Conservation (phyloP, 1,284 basidiomycete genomes). For the Stygiomarasmius scandens region DNA sequence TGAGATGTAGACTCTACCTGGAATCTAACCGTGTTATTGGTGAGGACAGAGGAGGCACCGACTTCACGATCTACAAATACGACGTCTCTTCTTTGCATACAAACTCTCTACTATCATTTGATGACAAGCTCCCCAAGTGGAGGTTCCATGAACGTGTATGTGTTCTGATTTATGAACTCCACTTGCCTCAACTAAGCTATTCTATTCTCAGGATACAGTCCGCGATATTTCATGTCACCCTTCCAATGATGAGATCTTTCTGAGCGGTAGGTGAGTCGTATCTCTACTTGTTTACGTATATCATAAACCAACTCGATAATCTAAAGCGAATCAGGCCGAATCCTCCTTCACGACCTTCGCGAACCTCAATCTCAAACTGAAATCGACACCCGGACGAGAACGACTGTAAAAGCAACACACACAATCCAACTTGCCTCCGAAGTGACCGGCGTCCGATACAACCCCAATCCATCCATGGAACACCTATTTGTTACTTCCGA, state of each 20-base stretch:
- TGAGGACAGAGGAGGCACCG: conserved; percentile 72
- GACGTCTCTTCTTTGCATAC: conserved; percentile 39
- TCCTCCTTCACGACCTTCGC: conserved; percentile 61
- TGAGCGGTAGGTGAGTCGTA: conserved; percentile 60
- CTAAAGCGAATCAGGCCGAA: conserved; percentile 66
- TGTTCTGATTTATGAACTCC: conserved; percentile 13
- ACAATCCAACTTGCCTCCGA: conserved; percentile 54
- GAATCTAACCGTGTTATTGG: too few species aligned
- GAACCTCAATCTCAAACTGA: conserved; percentile 25
- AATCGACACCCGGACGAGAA: too few species aligned
- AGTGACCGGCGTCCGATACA: conserved; percentile 63
- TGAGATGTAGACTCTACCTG: neutral
- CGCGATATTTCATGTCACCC: conserved; percentile 66
- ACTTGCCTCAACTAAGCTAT: conserved; percentile 7
- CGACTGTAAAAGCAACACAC: conserved; percentile 44
- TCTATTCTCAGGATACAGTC: conserved; percentile 54
- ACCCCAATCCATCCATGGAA: conserved; percentile 69
- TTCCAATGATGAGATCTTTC: conserved; percentile 61
- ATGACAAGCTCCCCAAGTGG: conserved; percentile 6
- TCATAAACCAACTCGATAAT: neutral
- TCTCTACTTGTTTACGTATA: conserved; percentile 6
- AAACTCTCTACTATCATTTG: neutral
- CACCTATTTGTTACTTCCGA: conserved; percentile 71
- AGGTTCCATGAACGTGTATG: conserved; percentile 18
- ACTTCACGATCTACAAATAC: conserved; percentile 58